Evolutionary conservation across 495 filamentous ascomycete species (phyloP), one percentile per base, ranked within the genome.

Genomic region (Neurospora sp.): DNA sequence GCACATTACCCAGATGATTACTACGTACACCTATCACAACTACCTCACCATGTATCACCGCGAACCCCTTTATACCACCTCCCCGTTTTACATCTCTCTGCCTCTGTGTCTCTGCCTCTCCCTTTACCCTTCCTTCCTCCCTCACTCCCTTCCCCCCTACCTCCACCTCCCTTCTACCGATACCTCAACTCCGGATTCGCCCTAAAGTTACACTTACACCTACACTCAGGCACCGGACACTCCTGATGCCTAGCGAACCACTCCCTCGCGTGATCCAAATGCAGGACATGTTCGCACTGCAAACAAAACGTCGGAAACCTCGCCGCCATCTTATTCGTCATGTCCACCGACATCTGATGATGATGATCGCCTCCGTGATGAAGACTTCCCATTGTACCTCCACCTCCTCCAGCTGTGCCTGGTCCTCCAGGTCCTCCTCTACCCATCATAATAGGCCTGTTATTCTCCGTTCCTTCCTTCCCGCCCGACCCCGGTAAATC

Each of bases 191-290:
- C 85, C 71, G 84, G 84, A 71, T 86, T 86, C 31, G 82, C 82
- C 74, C 82, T 77, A 66, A 83, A 83, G 77, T 88, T 89, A 84
- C 96, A 99, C 76, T 90, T 87, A 81, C 96, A 99, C 76, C 87
- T 85, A 81, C 96, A 99, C 76, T 96, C 94, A 1, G 94, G 91
- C 23, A 97, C 93, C 0, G 96, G 93, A 82, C 96, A 98, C 76
- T 95, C 89, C 71, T 84, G 86, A 80, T 96, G 92, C 71, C 88
- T 86, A 40, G 82, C 85, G 80, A 98, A 99, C 96, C 96, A 99
- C 76, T 91, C 89, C 74, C 89, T 85, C 12, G 94, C 93, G 82
- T 98, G 96, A 77, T 95, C 90, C 16, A 92, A 90, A 81, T 99
- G 96, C 78, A 93, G 90, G 14, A 93, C 93, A 84, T 99, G 96